Conservation (phyloP, 1,284 basidiomycete genomes). For the Sanguinoderma infundibulare region DNA sequence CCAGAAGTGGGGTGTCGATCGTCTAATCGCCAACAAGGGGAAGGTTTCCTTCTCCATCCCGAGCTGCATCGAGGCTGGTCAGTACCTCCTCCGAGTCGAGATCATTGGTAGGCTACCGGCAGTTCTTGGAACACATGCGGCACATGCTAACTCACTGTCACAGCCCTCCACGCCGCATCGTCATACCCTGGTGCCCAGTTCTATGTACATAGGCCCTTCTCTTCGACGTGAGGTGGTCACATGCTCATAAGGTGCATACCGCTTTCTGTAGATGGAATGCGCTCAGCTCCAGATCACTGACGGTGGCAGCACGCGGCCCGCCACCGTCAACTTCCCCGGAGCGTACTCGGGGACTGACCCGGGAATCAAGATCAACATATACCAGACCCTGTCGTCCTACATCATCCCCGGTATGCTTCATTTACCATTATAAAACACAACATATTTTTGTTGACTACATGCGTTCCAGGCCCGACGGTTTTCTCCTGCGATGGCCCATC, state of each 20-base stretch:
- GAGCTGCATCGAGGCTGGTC: slow-evolving; percentile 49
- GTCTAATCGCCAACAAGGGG: slow-evolving; percentile 54
- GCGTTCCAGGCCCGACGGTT: slow-evolving; percentile 23
- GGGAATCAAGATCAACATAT: slow-evolving; percentile 52
- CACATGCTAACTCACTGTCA: not conserved
- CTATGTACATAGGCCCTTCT: slow-evolving; percentile 34
- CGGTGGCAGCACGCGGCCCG: slow-evolving; percentile 48
- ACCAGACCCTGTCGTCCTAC: slow-evolving; percentile 44
- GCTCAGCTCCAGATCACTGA: slow-evolving; percentile 58
- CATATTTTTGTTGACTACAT: not conserved
- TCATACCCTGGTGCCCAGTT: slow-evolving; percentile 57
- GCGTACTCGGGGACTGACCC: slow-evolving; percentile 50
- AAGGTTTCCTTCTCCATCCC: slow-evolving; percentile 58
- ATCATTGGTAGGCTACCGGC: slow-evolving; percentile 46
- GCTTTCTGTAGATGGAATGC: slow-evolving; percentile 48
- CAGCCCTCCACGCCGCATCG: slow-evolving; percentile 47
- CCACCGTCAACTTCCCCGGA: slow-evolving; percentile 56
- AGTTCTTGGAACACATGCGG: no score
- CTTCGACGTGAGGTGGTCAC: not conserved
- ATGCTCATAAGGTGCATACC: not conserved
- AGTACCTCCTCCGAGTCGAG: slow-evolving; percentile 58
- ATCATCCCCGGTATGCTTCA: slow-evolving; percentile 42
- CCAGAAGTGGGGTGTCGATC: slow-evolving; percentile 51
- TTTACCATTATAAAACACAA: not conserved
- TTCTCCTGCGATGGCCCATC: slow-evolving; percentile 34